Evolutionary conservation across 1,284 basidiomycete species (phyloP).

Genomic region (Quambalaria eucalypti): DNA sequence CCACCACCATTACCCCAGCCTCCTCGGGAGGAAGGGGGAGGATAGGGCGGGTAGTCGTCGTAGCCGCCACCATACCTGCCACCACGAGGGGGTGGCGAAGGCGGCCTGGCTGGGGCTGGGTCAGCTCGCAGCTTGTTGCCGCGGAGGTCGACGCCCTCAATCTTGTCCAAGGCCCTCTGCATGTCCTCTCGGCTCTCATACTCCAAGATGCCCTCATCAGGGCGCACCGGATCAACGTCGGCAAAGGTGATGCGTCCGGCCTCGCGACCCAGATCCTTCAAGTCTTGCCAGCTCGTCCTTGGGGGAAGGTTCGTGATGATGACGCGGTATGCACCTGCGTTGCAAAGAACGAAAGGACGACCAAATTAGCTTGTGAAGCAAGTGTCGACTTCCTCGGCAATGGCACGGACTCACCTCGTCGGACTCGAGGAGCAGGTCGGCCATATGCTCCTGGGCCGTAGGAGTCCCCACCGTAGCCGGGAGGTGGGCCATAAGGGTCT

Average conservation of each 20-base stretch:
- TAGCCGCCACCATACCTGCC: neutral
- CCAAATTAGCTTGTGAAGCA: neutral
- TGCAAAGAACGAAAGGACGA: slow-evolving; percentile 1
- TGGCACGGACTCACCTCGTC: slow-evolving; percentile 17
- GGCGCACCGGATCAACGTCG: slow-evolving; percentile 37
- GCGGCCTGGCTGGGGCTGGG: slow-evolving; percentile 13
- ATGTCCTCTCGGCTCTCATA: slow-evolving; percentile 44
- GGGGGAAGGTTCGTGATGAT: slow-evolving; percentile 64
- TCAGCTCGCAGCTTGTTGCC: slow-evolving; percentile 42
- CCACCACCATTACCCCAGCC: neutral
- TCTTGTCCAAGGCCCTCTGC: slow-evolving; percentile 39
- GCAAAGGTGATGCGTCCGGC: slow-evolving; percentile 56
- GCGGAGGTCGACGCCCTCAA: slow-evolving; percentile 43
- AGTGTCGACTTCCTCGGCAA: neutral
- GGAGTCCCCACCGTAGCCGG: slow-evolving; percentile 16
- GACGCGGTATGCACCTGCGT: slow-evolving; percentile 23
- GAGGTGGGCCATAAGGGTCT: slow-evolving; percentile 12
- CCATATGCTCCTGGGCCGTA: slow-evolving; percentile 11
- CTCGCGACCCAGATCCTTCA: slow-evolving; percentile 91
- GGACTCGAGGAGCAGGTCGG: slow-evolving; percentile 15
- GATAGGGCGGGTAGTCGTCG: neutral
- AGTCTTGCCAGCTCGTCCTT: slow-evolving; percentile 89
- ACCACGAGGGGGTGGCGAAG: neutral
- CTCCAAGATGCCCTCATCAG: slow-evolving; percentile 44
- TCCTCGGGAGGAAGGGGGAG: neutral